Percentiles rank a stretch among this genome's conserved stretches.
Conservation (phyloP, 73 alveolate genomes). For the Breviolum minutum region DNA sequence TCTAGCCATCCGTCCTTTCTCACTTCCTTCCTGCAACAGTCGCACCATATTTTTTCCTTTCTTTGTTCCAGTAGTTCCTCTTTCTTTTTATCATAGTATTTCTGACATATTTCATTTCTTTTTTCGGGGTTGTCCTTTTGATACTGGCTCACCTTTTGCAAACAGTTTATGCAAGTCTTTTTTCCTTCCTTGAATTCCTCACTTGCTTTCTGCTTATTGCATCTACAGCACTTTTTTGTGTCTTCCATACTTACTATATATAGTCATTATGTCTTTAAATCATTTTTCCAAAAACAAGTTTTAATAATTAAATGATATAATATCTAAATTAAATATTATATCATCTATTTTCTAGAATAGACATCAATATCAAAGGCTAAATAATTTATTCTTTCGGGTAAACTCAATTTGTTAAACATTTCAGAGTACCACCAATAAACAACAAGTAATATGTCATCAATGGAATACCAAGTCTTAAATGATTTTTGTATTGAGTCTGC, state of each 20-base stretch:
- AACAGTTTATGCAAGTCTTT: neutral
- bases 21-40: neutral
- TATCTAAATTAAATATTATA: too few species aligned
- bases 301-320: too few species aligned
- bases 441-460: too few species aligned
- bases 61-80: neutral
- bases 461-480: too few species aligned
- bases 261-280: neutral
- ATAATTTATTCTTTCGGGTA: too few species aligned
- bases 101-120: neutral
- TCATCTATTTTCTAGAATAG: too few species aligned
- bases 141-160: neutral
- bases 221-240: neutral
- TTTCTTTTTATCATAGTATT: neutral
- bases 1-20: conserved; percentile 23
- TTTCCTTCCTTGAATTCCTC: neutral
- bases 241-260: neutral
- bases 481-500: too few species aligned
- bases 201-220: neutral
- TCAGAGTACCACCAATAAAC: too few species aligned
- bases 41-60: conserved; percentile 32
- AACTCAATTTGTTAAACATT: too few species aligned
- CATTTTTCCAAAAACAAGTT: neutral
- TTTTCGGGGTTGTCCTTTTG: conserved; percentile 2
- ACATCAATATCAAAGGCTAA: too few species aligned